phyloP scores from a whole-genome alignment of 768 basidiomycete species.

The Inosperma sp. region DNA sequence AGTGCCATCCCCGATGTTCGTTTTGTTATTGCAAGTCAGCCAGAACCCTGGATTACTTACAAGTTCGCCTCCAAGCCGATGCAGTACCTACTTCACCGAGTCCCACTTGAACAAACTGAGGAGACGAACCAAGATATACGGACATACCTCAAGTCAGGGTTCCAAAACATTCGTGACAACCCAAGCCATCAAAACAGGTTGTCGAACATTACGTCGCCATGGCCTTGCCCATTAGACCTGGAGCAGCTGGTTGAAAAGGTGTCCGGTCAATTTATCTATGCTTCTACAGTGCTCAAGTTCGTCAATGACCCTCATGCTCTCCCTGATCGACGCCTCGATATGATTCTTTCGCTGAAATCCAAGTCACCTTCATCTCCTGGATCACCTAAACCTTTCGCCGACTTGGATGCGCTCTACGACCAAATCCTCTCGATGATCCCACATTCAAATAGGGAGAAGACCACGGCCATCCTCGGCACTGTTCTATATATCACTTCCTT shows the following conservation, averaged over 20 bases:
- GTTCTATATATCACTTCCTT: background rate
- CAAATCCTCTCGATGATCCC: background rate
- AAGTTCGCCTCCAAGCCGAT: background rate
- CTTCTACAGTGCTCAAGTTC: constrained; percentile 17
- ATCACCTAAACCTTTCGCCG: background rate
- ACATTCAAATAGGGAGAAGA: background rate
- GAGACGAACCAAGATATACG: constrained; percentile 9
- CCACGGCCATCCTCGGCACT: background rate
- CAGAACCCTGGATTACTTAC: constrained; percentile 14
- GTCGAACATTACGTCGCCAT: background rate
- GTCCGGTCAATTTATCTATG: constrained; percentile 23
- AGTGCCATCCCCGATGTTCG: constrained; percentile 6
- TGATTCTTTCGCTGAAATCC: background rate
- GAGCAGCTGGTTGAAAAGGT: constrained; percentile 7
- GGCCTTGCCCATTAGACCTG: constrained; percentile 13
- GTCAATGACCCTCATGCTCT: constrained; percentile 3
- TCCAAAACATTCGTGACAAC: constrained; percentile 3
- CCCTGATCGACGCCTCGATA: background rate
- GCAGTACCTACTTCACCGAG: background rate
- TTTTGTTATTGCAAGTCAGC: constrained; percentile 18
- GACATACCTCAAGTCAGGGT: constrained; percentile 8
- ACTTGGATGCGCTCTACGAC: background rate
- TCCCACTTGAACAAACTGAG: background rate
- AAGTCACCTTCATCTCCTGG: background rate
- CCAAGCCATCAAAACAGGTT: background rate